Conservation (phyloP, 2,329 filamentous ascomycete species). For the Ophiostoma ips region DNA sequence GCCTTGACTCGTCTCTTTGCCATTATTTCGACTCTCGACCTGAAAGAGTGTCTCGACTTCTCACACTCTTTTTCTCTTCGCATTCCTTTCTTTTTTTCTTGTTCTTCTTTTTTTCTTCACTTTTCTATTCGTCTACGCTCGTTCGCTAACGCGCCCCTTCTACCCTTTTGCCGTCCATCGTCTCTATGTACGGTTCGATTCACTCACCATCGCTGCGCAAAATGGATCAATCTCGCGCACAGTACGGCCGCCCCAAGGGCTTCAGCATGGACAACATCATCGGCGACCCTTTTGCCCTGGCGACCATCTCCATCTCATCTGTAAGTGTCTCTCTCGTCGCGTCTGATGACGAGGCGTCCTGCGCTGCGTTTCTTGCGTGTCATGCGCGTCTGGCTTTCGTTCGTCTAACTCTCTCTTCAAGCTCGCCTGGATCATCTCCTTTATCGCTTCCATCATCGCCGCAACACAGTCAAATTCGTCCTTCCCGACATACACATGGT, state of each 20-base stretch:
- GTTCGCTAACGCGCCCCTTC: background rate
- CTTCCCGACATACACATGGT: constrained; percentile 88
- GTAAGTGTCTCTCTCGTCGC: constrained; percentile 37
- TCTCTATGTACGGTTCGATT: constrained; percentile 46
- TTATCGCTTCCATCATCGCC: constrained; percentile 72
- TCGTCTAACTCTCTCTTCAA: constrained; percentile 28
- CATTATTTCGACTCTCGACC: background rate
- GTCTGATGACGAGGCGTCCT: background rate
- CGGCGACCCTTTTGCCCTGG: constrained; percentile 90
- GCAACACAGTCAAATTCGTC: constrained; percentile 32
- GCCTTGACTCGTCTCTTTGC: background rate
- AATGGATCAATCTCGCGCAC: constrained; percentile 57
- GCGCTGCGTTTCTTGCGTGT: background rate
- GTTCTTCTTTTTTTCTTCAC: background rate
- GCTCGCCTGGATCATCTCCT: constrained; percentile 91
- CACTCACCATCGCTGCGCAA: constrained; percentile 63
- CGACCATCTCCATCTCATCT: constrained; percentile 80
- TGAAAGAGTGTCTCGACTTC: background rate
- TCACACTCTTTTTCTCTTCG: background rate
- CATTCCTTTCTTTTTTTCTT: background rate
- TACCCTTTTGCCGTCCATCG: constrained; percentile 25
- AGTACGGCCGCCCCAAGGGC: constrained; percentile 40
- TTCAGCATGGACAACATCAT: constrained; percentile 81
- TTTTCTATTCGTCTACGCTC: background rate
- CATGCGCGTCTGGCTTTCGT: background rate